Evolutionary conservation across 2,329 filamentous ascomycete species (phyloP).

Genomic region (Rachicladosporium sp.): DNA sequence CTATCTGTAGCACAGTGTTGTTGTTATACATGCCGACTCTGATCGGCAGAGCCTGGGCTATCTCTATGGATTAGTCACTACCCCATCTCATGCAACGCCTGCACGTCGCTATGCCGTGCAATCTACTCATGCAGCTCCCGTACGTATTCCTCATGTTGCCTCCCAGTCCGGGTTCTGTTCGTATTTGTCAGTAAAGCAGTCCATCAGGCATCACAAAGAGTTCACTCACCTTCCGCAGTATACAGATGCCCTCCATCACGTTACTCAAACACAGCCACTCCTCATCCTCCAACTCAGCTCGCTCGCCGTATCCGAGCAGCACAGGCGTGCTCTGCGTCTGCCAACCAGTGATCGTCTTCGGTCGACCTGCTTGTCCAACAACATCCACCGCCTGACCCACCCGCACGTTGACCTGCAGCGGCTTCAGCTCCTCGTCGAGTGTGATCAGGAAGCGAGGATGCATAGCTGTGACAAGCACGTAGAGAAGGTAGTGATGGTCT

Average conservation of each 20-base stretch:
- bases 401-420: slow-evolving; percentile 86
- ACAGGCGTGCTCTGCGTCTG: slow-evolving; percentile 99
- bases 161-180: slow-evolving; percentile 22
- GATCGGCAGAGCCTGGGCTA: too few relatives aligned
- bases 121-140: too few relatives aligned
- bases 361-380: slow-evolving; percentile 88
- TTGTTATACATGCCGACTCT: too few relatives aligned
- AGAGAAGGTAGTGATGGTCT: slow-evolving; percentile 81
- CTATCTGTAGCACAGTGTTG: too few relatives aligned
- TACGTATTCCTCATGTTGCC: slow-evolving; percentile 1
- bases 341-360: slow-evolving; percentile 99
- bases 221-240: slow-evolving; percentile 76
- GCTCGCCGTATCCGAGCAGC: slow-evolving; percentile 82
- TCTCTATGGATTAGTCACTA: too few relatives aligned
- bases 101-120: too few relatives aligned
- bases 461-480: slow-evolving; percentile 95
- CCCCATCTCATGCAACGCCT: too few relatives aligned
- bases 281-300: slow-evolving; percentile 94
- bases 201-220: too few relatives aligned
- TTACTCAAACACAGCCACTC: slow-evolving; percentile 88
- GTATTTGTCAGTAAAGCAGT: slow-evolving; percentile 3
- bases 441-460: slow-evolving; percentile 93
- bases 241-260: slow-evolving; percentile 87
- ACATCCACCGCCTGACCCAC: slow-evolving; percentile 98
- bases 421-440: slow-evolving; percentile 86